phyloP scores from a whole-genome alignment of 2,329 filamentous ascomycete genomes.

The Sphaerulina vaccinii region DNA sequence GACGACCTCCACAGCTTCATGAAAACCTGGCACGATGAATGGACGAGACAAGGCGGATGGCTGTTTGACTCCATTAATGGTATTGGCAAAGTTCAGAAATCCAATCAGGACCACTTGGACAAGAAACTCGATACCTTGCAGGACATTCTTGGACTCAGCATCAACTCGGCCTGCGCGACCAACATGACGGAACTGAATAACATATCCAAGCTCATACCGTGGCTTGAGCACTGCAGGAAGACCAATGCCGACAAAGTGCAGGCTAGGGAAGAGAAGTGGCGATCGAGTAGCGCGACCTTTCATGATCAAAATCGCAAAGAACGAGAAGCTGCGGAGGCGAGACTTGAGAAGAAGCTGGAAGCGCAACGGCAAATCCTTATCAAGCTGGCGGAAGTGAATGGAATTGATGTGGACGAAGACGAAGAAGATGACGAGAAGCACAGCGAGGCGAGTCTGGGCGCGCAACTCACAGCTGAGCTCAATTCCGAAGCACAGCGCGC shows the following conservation, averaged over 20 bases:
- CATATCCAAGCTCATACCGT: constrained; percentile 39
- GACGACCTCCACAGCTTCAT: constrained; percentile 20
- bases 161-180: constrained; percentile 30
- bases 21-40: constrained; percentile 30
- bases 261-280: constrained; percentile 42
- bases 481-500: constrained; percentile 28
- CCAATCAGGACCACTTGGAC: constrained; percentile 17
- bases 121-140: constrained; percentile 27
- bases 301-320: constrained; percentile 40
- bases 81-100: constrained; percentile 18
- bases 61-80: constrained; percentile 31
- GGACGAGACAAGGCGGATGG: constrained; percentile 34
- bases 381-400: constrained; percentile 30
- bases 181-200: constrained; percentile 31
- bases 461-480: constrained; percentile 32
- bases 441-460: constrained; percentile 29
- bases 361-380: constrained; percentile 33
- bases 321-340: constrained; percentile 38
- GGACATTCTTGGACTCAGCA: constrained; percentile 30
- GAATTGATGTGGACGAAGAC: constrained; percentile 25
- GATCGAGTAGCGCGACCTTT: constrained; percentile 42
- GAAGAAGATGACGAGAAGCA: constrained; percentile 19
- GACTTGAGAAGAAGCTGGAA: constrained; percentile 36
- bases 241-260: constrained; percentile 38
- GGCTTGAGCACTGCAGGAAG: constrained; percentile 43